Conservation (phyloP, 2,329 filamentous ascomycete species). For the Xylariaceae sp. region DNA sequence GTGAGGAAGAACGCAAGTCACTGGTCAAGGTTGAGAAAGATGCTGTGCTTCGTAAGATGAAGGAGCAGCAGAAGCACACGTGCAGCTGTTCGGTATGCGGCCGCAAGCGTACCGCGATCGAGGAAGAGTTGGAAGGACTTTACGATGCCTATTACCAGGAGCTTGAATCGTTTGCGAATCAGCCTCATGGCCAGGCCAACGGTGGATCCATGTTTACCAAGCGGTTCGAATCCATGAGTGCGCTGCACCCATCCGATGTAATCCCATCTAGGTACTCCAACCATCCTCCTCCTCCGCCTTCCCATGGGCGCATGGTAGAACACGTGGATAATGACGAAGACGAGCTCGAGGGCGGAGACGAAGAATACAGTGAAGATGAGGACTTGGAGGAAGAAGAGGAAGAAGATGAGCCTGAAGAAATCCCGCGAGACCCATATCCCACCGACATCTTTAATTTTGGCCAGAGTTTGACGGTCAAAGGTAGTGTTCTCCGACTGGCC, state of each 20-base stretch:
- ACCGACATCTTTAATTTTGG: conserved; percentile 96
- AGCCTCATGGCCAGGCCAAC: conserved; percentile 60
- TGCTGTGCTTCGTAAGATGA: conserved; percentile 97
- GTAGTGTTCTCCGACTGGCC: conserved; percentile 34
- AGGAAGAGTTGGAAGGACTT: conserved; percentile 93
- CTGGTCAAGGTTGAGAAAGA: conserved; percentile 98
- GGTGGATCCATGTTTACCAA: conserved; percentile 65
- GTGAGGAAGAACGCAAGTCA: conserved; percentile 90
- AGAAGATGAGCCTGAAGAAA: conserved; percentile 48
- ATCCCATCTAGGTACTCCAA: conserved; percentile 53
- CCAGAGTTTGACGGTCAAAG: conserved; percentile 92
- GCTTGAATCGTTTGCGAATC: conserved; percentile 93
- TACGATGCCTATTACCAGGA: conserved; percentile 99
- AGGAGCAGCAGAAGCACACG: conserved; percentile 98
- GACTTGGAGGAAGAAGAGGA: conserved; percentile 45
- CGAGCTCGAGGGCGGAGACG: conserved; percentile 51
- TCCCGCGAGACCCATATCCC: conserved; percentile 60
- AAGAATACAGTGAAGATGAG: conserved; percentile 45
- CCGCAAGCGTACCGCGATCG: conserved; percentile 91
- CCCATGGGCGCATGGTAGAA: conserved; percentile 68
- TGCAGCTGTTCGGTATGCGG: conserved; percentile 98
- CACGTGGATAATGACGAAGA: conserved; percentile 54
- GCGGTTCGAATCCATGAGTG: conserved; percentile 52
- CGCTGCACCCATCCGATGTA: conserved; percentile 53
- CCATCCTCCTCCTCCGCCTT: conserved; percentile 71